These are phyloP conservation scores for Lepiota subincarnata DNA, from an alignment of 768 basidiomycete genomes.

Conservation along the genomic window DNA sequence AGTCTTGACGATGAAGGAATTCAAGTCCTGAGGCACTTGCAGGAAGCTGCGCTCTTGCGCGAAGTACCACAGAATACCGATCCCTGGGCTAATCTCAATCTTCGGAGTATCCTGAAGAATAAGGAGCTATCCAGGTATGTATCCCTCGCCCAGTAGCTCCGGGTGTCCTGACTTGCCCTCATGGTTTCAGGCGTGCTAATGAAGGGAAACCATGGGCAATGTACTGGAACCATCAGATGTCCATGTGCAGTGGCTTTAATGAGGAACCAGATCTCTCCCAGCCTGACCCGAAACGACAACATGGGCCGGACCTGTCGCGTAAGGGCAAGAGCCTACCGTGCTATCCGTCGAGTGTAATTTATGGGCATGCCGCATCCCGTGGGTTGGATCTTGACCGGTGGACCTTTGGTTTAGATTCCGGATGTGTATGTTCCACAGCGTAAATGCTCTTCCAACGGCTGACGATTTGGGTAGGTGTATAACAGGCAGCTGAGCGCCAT, in stretches of 20 bases:
- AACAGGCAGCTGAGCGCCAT: constrained; percentile 61
- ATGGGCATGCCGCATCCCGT: constrained; percentile 80
- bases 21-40: constrained; percentile 43
- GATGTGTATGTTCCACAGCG: constrained; percentile 57
- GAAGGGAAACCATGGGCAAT: constrained; percentile 73
- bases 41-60: constrained; percentile 64
- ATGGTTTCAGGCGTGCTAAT: constrained; percentile 17
- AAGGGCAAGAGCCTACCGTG: constrained; percentile 45
- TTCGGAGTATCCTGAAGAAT: constrained; percentile 49
- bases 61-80: constrained; percentile 73
- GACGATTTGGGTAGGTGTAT: constrained; percentile 40
- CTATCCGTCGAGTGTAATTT: constrained; percentile 73
- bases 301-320: not conserved
- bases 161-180: constrained; percentile 12
- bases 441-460: not conserved
- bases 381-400: constrained; percentile 81
- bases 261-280: constrained; percentile 10
- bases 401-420: constrained; percentile 83
- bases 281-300: not conserved
- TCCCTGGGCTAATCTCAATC: constrained; percentile 75
- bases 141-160: not conserved
- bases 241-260: constrained; percentile 49
- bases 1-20: not conserved
- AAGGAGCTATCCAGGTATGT: constrained; percentile 41
- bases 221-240: constrained; percentile 68